Base-by-base conservation (phyloP, 1,139 yeast species). In the Yamadazyma atlantica region DNA sequence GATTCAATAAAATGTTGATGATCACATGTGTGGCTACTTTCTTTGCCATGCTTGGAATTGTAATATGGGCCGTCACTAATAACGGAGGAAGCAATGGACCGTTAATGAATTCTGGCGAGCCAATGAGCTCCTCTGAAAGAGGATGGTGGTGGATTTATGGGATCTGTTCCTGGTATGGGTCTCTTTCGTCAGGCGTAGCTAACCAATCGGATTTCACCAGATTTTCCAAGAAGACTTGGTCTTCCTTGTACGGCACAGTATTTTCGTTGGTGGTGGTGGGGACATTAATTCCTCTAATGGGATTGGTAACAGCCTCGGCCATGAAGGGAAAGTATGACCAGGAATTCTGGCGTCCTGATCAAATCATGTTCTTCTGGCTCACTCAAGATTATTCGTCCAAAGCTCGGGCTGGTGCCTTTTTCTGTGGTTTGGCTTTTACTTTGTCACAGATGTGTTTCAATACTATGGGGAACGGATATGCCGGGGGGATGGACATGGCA, bases 131-230 rank as follows among this genome's bases (percentile, higher is more conserved):
- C 11, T 29, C 41, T 16, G 32, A 35, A 14, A 32, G 32, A 3
- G 53, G 50, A 3, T 55, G 58, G 58, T 43, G 43, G 48, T 54
- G 58, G 58, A 29, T 54, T 7, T 45, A 53, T 35, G 51, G 51
- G 5, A 52, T 54, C 9, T 43, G 47, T 17, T 45, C 46, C 12
- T 53, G 57, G 57, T 53, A 53, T 38, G 58, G 59, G 2, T 46
- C 57, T 4, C 39, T 66, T 12, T 54, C 73, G 39, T 59, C 73
- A 1, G 71, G 60, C 40, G 54, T 66, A 21, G 58, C 74, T 19
- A 72, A 73, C 47, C 71, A 67, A 40, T 56, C 68, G 10, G 76
- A 70, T 18, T 70, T 68, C 29, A 60, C 75, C 26, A 56, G 75
- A 47, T 70, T 68, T 49, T 64, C 73, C 7, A 41, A 48, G 4